A percentile compares a stretch with the other conserved stretches of the same genome.
These are phyloP conservation scores for Passalora sequoiae DNA, from an alignment of 2,329 filamentous ascomycete genomes.

Conservation along the genomic window DNA sequence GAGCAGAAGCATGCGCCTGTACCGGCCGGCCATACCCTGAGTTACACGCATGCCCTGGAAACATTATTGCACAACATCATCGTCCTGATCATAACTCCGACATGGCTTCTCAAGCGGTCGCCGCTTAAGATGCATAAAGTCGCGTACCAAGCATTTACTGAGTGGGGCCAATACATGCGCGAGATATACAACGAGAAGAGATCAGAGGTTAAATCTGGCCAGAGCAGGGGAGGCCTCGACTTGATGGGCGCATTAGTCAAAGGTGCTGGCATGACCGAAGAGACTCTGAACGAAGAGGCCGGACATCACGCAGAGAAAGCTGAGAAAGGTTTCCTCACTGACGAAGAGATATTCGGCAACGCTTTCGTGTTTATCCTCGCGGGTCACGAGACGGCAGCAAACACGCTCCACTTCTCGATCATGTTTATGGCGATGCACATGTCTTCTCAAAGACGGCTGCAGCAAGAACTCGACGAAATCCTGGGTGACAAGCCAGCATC, in stretches of 20 bases:
- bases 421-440: conserved; percentile 63
- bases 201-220: conserved; percentile 38
- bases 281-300: conserved; percentile 40
- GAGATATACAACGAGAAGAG: conserved; percentile 62
- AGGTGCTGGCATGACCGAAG: conserved; percentile 37
- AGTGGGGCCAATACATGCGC: conserved; percentile 65
- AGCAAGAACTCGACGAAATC: conserved; percentile 63
- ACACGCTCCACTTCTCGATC: conserved; percentile 66
- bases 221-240: conserved; percentile 45
- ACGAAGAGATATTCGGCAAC: conserved; percentile 67
- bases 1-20: conserved; percentile 40
- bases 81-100: conserved; percentile 56
- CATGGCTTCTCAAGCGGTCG: conserved; percentile 49
- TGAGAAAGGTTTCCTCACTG: conserved; percentile 49
- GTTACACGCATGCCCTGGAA: conserved; percentile 60
- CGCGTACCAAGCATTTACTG: conserved; percentile 52
- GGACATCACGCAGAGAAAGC: conserved; percentile 41
- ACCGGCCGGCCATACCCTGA: conserved; percentile 55
- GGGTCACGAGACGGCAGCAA: conserved; percentile 76
- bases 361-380: conserved; percentile 61
- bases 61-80: conserved; percentile 60
- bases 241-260: conserved; percentile 52
- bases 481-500: conserved; percentile 54
- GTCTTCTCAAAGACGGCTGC: conserved; percentile 58
- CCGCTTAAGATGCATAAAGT: conserved; percentile 50